Evolutionary conservation across 116 monocot species (phyloP), one percentile per base, ranked within the genome.

Genomic region (Papilionanthe hybrid): DNA sequence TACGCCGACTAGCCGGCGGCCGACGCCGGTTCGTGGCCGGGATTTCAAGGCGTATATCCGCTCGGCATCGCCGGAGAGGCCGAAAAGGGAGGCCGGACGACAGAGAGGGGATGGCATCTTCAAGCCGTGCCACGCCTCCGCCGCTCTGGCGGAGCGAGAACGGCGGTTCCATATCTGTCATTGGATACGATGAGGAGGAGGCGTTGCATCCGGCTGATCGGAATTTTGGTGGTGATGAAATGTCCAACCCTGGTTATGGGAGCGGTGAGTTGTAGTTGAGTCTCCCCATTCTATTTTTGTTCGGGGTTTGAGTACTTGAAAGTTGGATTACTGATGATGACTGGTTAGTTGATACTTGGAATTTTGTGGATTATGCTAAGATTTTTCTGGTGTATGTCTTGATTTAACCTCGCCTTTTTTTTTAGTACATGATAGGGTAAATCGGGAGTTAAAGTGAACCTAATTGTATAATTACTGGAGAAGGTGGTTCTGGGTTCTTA

Each of bases 171-270:
- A 2, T 32, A 32, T 20, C 47, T 9, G 12, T 8, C 75, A 8
- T 23, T 13, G 44, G 78, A 42, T 87, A 81, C 76, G 90, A 87
- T 55, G 87, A 85, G 76, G 87, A 87, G 85, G 82, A 81, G 17
- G 79, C 80, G 49, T 25, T 77, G 23, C 13, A 67, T 9, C 50
- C 87, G 20, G 37, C 37, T 37, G 78, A 77, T 55, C 78, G 44
- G 20, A 84, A 79, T 42, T 58, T 56, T 9, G 85, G 55, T 56
- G 65, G 5, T n/a, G 45, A 17, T 67, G 76, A 84, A 75, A 56
- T 77, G 66, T 71, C 68, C 42, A n/a, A 50, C 55, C 20, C 53
- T 44, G 28, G 63, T n/a, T 78, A 76, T 23, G 25, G 67, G 13
- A 41, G 22, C 80, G 83, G 90, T 90, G 77, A 84, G 84, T 80